Evolutionary conservation across 805 yeast species (phyloP), one percentile per base, ranked within the genome.

Genomic region (Maudiozyma serrabonitensis): DNA sequence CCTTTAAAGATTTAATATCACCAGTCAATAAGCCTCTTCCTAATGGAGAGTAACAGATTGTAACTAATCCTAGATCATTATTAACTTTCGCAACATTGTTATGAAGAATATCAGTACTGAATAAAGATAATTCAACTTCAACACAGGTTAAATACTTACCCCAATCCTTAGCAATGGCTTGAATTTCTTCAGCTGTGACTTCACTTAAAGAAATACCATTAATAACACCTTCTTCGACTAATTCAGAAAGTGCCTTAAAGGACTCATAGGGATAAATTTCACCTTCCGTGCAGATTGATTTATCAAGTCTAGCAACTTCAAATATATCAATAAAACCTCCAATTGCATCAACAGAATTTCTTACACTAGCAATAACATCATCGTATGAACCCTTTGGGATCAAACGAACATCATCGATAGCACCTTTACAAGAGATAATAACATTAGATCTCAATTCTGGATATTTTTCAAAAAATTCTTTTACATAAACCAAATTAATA

Each of bases 11-110:
- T 25, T 67, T 78, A 47, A 81, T 66, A 34, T 59, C 53, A 50
- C 93, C 95, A 3, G 91, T 81, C 48, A 89, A 72, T 52, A 82
- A 69, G 1, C 96, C 96, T 58, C 86, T 75, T 9, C 89, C 83
- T 49, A 89, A 72, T 31, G 96, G 96, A 31, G 95, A 84, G 67
- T 89, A 89, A 25, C 89, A 86, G 50, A 87, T 71, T 31, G 87
- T 70, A 13, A 93, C 84, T 49, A 89, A 76, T 15, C 72, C 72
- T 34, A 74, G 66, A 52, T 82, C 79, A 19, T 76, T 73, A 54
- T 83, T 78, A 5, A 76, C 74, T 3, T 73, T 77, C 53, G 82
- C 75, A 19, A 84, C 73, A 1, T 91, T 95, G 61, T 84, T 80
- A 2, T 62, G 51, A 42, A 80, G 60, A 38, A 82, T 75, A 15